Conservation (phyloP, 768 basidiomycete genomes). For the Strobilomyces dryophilus region DNA sequence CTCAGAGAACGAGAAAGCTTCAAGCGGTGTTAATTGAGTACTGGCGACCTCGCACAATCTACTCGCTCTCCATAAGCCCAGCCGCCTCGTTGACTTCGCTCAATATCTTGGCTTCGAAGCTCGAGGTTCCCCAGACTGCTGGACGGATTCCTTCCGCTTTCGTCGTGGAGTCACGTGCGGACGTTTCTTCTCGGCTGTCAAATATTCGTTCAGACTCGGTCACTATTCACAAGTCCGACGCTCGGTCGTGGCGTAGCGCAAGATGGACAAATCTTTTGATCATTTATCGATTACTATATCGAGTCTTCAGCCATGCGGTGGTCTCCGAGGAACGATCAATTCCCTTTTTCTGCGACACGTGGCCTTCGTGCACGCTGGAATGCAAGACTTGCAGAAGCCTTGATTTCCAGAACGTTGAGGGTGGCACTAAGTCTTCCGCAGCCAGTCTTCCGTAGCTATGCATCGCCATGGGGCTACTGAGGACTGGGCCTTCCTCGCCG, state of each 20-base stretch:
- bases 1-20: constrained; percentile 32
- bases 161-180: constrained; percentile 20
- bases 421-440: constrained; percentile 42
- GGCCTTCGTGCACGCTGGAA: constrained; percentile 37
- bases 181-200: constrained; percentile 20
- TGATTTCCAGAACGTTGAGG: constrained; percentile 41
- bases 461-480: constrained; percentile 26
- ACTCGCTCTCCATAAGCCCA: background rate
- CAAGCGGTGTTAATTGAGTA: constrained; percentile 10
- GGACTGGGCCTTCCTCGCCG: constrained; percentile 2
- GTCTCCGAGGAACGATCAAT: constrained; percentile 29
- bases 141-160: constrained; percentile 37
- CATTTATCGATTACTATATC: constrained; percentile 46
- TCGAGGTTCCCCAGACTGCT: constrained; percentile 25
- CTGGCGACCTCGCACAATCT: background rate
- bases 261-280: constrained; percentile 35
- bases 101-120: constrained; percentile 32
- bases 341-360: constrained; percentile 33
- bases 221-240: constrained; percentile 60
- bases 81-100: constrained; percentile 3
- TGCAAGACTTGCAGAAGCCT: constrained; percentile 44
- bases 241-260: constrained; percentile 38
- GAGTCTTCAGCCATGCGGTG: constrained; percentile 31
- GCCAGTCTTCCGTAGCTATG: constrained; percentile 34
- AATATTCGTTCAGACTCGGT: constrained; percentile 41